Conservation (phyloP, 331 rosid genomes). For the Erythrophleum ivorense region DNA sequence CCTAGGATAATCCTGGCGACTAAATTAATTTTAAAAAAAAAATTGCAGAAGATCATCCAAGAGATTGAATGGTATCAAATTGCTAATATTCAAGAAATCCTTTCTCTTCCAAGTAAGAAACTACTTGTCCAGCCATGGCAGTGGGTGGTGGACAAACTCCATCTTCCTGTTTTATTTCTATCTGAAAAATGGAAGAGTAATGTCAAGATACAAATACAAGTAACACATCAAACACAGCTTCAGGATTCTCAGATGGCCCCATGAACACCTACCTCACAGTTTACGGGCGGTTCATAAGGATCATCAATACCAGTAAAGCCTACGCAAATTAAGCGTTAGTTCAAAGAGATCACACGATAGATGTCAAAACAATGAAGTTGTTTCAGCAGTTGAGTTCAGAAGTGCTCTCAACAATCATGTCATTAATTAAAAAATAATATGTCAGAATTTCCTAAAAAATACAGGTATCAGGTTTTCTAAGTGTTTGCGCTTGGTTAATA, state of each 20-base stretch:
- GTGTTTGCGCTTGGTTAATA: not conserved
- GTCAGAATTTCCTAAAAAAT: not conserved
- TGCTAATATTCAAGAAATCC: conserved; percentile 65
- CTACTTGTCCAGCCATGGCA: conserved; percentile 69
- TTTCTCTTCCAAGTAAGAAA: conserved; percentile 67
- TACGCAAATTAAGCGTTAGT: conserved; percentile 30
- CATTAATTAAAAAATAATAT: not conserved
- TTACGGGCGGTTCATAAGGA: conserved; percentile 76
- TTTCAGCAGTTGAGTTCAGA: conserved; percentile 2
- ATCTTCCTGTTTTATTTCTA: conserved; percentile 56
- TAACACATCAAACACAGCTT: conserved; percentile 13
- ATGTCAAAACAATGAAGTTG: not conserved
- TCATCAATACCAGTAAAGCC: conserved; percentile 94
- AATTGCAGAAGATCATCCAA: conserved; percentile 21
- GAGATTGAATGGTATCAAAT: conserved; percentile 4
- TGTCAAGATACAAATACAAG: conserved; percentile 18
- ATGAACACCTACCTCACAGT: conserved; percentile 69
- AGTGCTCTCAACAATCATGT: not conserved
- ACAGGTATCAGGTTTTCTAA: not conserved
- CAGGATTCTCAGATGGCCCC: conserved; percentile 3
- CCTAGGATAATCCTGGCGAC: conserved; percentile 25
- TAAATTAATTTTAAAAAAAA: conserved; percentile 14
- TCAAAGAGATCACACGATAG: no score
- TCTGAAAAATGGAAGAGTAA: conserved; percentile 47
- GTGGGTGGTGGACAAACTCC: conserved; percentile 68